These are phyloP conservation scores for Zygoascus biomembranicola DNA, from an alignment of 805 yeast genomes.

Conservation along the genomic window DNA sequence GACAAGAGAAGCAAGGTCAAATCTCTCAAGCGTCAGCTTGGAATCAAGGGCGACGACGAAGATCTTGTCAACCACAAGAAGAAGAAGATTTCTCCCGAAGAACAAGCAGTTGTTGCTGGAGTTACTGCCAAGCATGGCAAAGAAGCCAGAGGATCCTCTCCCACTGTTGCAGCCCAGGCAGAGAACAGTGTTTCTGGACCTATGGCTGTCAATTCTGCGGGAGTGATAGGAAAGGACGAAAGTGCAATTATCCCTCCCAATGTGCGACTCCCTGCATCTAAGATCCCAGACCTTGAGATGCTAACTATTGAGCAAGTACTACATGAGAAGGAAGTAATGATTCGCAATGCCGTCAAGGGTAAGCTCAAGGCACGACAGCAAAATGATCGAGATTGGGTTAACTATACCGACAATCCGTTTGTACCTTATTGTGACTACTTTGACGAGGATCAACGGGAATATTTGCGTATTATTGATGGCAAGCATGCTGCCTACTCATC, in stretches of 20 bases:
- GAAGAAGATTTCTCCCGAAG: constrained; percentile 23
- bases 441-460: constrained; percentile 31
- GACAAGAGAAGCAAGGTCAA: constrained; percentile 66
- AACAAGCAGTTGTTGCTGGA: constrained; percentile 6
- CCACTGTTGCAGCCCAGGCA: constrained; percentile 9
- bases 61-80: constrained; percentile 72
- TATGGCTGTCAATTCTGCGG: constrained; percentile 8
- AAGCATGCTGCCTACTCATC: constrained; percentile 74
- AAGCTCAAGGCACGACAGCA: constrained; percentile 63
- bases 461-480: constrained; percentile 39
- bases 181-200: constrained; percentile 5
- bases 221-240: constrained; percentile 5
- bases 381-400: constrained; percentile 62
- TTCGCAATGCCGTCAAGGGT: constrained; percentile 77
- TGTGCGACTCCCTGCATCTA: constrained; percentile 80
- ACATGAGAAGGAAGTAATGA: constrained; percentile 65
- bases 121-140: not conserved
- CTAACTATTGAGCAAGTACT: constrained; percentile 72
- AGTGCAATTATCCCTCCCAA: constrained; percentile 44
- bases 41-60: constrained; percentile 77
- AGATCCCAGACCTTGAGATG: constrained; percentile 86
- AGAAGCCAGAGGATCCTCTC: constrained; percentile 13
- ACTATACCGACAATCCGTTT: constrained; percentile 78
- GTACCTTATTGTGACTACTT: constrained; percentile 72
- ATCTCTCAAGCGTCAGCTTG: constrained; percentile 62